These are phyloP conservation scores for Tetrapisispora fleetii DNA, from an alignment of 805 yeast species.

Conservation along the genomic window DNA sequence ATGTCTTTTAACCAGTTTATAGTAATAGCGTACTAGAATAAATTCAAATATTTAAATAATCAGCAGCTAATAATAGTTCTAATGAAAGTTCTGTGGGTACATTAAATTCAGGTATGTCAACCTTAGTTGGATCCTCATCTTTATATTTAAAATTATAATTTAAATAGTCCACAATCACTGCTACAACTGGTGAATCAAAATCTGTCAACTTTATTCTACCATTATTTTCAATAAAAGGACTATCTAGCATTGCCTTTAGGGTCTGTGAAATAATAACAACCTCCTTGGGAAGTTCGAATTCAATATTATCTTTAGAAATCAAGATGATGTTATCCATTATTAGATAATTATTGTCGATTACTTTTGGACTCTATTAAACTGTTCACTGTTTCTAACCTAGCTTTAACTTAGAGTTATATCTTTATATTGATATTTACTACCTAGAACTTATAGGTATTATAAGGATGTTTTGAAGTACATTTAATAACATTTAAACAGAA, in stretches of 20 bases:
- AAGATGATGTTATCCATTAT: slow-evolving; percentile 39
- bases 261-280: slow-evolving; percentile 71
- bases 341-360: neutral
- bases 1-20: neutral
- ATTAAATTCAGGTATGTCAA: slow-evolving; percentile 70
- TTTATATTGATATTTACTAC: too few relatives aligned
- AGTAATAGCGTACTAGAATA: too few relatives aligned
- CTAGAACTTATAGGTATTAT: too few relatives aligned
- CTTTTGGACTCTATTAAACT: too few relatives aligned
- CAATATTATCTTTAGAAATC: slow-evolving; percentile 63
- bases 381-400: too few relatives aligned
- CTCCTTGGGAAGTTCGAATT: slow-evolving; percentile 51
- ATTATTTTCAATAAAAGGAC: slow-evolving; percentile 49
- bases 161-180: slow-evolving; percentile 76
- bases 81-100: slow-evolving; percentile 91
- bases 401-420: too few relatives aligned
- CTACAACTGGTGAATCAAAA: slow-evolving; percentile 60
- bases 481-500: too few relatives aligned
- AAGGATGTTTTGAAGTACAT: too few relatives aligned
- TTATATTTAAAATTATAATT: slow-evolving; percentile 65
- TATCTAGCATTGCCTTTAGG: slow-evolving; percentile 45
- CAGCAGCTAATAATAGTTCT: slow-evolving; percentile 88
- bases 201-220: slow-evolving; percentile 48
- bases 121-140: slow-evolving; percentile 33
- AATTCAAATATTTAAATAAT: slow-evolving; percentile 37